Evolutionary conservation across 192 early-diverging fungal species (phyloP).

Genomic region (Phycomyces blakesleeanus): DNA sequence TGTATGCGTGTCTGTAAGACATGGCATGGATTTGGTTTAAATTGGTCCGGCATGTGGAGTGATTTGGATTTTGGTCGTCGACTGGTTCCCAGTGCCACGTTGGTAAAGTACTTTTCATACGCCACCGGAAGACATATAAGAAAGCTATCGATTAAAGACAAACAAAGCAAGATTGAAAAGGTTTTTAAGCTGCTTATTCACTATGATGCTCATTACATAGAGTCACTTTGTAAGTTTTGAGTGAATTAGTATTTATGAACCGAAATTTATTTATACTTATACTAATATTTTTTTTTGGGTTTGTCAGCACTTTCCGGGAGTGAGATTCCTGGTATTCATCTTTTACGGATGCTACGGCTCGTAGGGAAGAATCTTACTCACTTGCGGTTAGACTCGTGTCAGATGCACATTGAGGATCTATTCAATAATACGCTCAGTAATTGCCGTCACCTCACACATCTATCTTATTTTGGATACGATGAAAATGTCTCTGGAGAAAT

Average conservation of each 20-base stretch:
- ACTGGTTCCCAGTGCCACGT: background rate
- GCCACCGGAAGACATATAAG: conserved; percentile 8
- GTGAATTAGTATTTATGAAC: background rate
- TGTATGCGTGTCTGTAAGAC: conserved; percentile 5
- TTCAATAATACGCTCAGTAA: background rate
- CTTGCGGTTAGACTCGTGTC: background rate
- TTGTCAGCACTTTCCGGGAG: conserved; percentile 1
- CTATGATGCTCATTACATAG: conserved; percentile 10
- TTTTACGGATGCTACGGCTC: background rate
- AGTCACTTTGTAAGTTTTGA: conserved; percentile 1
- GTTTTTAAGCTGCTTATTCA: background rate
- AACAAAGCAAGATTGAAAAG: background rate
- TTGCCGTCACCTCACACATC: conserved; percentile 7
- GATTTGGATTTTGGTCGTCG: conserved; percentile 7
- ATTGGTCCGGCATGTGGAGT: conserved; percentile 17
- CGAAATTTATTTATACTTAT: background rate
- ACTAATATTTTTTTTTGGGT: no score
- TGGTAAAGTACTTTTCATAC: conserved; percentile 4
- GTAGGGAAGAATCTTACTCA: conserved; percentile 10
- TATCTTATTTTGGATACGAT: background rate
- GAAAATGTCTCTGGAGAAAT: background rate
- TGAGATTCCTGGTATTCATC: background rate
- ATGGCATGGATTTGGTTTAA: conserved; percentile 11
- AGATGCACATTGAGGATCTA: background rate
- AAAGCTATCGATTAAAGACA: background rate